Base-by-base conservation (phyloP, 108 stramenopile genomes). In the Cylindrotheca fusiformis region DNA sequence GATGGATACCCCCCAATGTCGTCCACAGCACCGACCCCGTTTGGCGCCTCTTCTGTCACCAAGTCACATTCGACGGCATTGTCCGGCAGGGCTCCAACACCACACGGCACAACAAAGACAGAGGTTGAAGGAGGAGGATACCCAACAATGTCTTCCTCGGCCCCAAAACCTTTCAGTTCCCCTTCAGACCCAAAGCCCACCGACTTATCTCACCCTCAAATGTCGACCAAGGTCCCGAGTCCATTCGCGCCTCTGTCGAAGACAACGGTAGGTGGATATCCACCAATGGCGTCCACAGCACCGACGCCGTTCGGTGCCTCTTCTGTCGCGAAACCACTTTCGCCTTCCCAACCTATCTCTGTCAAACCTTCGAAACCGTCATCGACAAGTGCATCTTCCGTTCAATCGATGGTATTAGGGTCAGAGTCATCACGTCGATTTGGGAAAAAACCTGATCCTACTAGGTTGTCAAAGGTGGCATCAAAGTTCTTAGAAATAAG, bases 321-420 rank as follows among this genome's bases (percentile, higher is more conserved):
- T 14, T 53, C 63, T 6, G 32, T 54, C 26, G 79, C 59, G 10
- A 78, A 80, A n/a, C n/a, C n/a, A n/a, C n/a, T n/a, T n/a, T n/a
- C n/a, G n/a, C n/a, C n/a, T n/a, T n/a, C n/a, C 55, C 82, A 77
- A 51, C 82, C 82, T 19, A 81, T 81, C 74, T 75, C 82, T 32
- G 58, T 44, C 50, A 58, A 71, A 52, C 72, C 83, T 3, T 81
- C 83, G 14, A 78, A 58, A 14, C 78, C 86, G 22, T 82, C n/a
- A n/a, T n/a, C n/a, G n/a, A n/a, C n/a, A n/a, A n/a, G n/a, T n/a
- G n/a, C n/a, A n/a, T n/a, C n/a, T n/a, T n/a, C n/a, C n/a, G n/a
- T n/a, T n/a, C n/a, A n/a, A n/a, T n/a, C n/a, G n/a, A n/a, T n/a
- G n/a, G n/a, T n/a, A n/a, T n/a, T n/a, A n/a, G n/a, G n/a, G n/a